Evolutionary conservation across 495 filamentous ascomycete genomes (phyloP), one percentile per base, ranked within the genome.

Genomic region (Elaphomyces granulatus): DNA sequence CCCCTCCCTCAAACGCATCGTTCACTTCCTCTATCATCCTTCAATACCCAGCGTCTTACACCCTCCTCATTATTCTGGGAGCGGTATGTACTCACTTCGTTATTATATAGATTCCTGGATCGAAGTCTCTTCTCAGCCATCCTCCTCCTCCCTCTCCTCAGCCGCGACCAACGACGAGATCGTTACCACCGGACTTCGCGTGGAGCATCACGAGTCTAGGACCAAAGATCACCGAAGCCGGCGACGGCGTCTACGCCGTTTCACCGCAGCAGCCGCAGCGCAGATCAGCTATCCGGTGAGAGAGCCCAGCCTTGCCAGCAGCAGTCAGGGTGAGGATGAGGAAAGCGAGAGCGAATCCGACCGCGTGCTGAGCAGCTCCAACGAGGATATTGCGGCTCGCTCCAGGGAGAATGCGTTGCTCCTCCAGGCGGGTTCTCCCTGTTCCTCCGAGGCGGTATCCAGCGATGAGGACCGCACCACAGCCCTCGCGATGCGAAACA

Each of bases 71-170:
- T 37, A 21, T n/a, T n/a, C n/a, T n/a, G n/a, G n/a, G n/a, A n/a
- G n/a, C n/a, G 35, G 37, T 37, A 67, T 70, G 62, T 72, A 71
- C 66, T 71, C 67, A 72, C 60, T 66, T 28, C 60, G 52, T 20
- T 54, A 69, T 52, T 70, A 65, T 50, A 53, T 73, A 87, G 90
- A 95, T 61, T 95, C 88, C 1, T 98, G 90, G 90, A 77, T 98
- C 53, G 90, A 98, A 57, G 77, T 98, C 41, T 72, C 83, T 34
- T 96, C 90, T 2, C 84, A 92, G 42, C 85, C 88, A 15, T 94
- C 87, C 1, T 88, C 87, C 8, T 93, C 90, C 10, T 81, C 77
- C 20, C 64, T 90, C n/a, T 94, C 87, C 9, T 93, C 85, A 15
- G 64, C 61, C 16, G 61, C 59, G 8, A 78, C 80, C 37, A 80